These are phyloP conservation scores for Pythium aquatile DNA, from an alignment of 352 stramenopile species.

Conservation along the genomic window DNA sequence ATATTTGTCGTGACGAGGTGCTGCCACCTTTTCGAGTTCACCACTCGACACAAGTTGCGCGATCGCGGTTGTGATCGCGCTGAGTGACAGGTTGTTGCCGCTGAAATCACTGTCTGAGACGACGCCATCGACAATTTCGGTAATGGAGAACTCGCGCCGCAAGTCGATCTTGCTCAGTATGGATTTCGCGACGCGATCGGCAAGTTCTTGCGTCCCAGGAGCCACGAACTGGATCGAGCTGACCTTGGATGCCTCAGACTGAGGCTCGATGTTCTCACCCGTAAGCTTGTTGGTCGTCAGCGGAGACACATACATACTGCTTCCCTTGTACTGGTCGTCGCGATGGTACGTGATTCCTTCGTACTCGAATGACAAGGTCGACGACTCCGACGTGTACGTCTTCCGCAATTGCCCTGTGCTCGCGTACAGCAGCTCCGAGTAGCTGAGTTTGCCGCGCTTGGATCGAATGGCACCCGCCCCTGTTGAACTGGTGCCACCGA, in stretches of 20 bases:
- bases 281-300: slow-evolving; percentile 30
- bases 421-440: slow-evolving; percentile 77
- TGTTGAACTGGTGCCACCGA: slow-evolving; percentile 22
- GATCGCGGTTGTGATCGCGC: slow-evolving; percentile 56
- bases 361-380: slow-evolving; percentile 75
- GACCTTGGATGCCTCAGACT: slow-evolving; percentile 12
- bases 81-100: slow-evolving; percentile 34
- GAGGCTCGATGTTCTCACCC: slow-evolving; percentile 21
- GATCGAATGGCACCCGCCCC: slow-evolving; percentile 11
- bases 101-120: slow-evolving; percentile 21
- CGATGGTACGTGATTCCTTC: slow-evolving; percentile 64
- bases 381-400: slow-evolving; percentile 78
- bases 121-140: slow-evolving; percentile 55
- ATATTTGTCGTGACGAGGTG: slow-evolving; percentile 1
- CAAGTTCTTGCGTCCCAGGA: slow-evolving; percentile 15
- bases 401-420: slow-evolving; percentile 81
- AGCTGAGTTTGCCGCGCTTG: slow-evolving; percentile 76
- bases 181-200: slow-evolving; percentile 48
- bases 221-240: slow-evolving; percentile 18
- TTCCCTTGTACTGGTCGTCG: slow-evolving; percentile 80
- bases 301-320: slow-evolving; percentile 77
- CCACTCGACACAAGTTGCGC: slow-evolving; percentile 50
- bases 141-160: slow-evolving; percentile 48
- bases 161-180: slow-evolving; percentile 64
- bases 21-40: slow-evolving; percentile 46